Conservation (phyloP, 805 yeast species). For the Pichia exigua region DNA sequence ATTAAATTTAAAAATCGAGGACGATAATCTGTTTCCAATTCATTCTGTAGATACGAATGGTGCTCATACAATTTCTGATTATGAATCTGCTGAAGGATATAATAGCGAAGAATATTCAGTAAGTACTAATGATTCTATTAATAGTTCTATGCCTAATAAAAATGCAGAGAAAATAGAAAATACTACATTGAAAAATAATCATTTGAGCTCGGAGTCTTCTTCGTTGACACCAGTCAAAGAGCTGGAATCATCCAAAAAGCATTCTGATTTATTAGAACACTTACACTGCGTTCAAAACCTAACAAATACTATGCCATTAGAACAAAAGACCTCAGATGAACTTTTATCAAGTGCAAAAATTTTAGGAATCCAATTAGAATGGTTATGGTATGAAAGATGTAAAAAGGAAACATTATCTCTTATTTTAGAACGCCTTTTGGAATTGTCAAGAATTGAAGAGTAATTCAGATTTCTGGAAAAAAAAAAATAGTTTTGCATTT, state of each 20-base stretch:
- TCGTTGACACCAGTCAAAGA: background rate
- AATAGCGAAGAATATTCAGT: too few relatives aligned
- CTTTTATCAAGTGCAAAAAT: conserved; percentile 38
- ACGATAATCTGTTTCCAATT: too few relatives aligned
- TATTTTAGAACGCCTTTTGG: conserved; percentile 7
- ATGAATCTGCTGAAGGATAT: background rate
- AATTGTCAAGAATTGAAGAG: background rate
- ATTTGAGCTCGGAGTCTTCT: background rate
- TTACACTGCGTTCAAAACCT: conserved; percentile 32
- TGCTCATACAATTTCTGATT: background rate
- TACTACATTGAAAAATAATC: background rate
- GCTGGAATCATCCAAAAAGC: background rate
- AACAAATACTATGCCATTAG: conserved; percentile 46
- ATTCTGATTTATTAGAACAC: conserved; percentile 30
- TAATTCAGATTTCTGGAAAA: too few relatives aligned
- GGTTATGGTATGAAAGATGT: conserved; percentile 46
- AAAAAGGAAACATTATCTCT: conserved; percentile 27
- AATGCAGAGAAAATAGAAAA: background rate
- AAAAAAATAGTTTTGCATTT: background rate
- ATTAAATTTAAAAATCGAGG: background rate
- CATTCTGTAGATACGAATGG: background rate
- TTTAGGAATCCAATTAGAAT: conserved; percentile 45
- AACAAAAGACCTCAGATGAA: conserved; percentile 42
- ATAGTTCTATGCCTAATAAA: background rate
- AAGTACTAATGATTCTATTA: background rate